Conservation (phyloP, 179 eudicot genomes). For the Silene vulgaris region DNA sequence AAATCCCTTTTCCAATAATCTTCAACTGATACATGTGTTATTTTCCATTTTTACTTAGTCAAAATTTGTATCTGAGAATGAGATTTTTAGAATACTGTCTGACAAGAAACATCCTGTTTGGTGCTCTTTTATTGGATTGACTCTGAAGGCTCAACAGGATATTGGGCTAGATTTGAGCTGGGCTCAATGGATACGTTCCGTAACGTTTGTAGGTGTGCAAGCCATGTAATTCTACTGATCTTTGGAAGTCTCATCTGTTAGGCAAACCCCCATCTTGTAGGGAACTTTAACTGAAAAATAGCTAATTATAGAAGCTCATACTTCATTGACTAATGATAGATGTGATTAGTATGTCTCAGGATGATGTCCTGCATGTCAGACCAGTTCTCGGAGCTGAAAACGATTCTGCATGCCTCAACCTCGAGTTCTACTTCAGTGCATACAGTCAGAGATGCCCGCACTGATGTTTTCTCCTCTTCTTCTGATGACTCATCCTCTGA, state of each 20-base stretch:
- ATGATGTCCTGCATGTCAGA: conserved; percentile 87
- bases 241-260: conserved; percentile 20
- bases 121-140: conserved; percentile 2
- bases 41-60: not conserved
- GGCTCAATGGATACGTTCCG: not conserved
- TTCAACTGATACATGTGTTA: conserved; percentile 2
- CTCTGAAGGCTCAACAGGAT: not conserved
- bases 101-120: conserved; percentile 7
- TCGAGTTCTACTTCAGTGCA: conserved; percentile 54
- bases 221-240: conserved; percentile 15
- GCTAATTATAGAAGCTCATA: conserved; percentile 25
- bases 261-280: conserved; percentile 16
- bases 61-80: not conserved
- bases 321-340: conserved; percentile 57
- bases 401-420: conserved; percentile 66
- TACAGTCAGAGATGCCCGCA: conserved; percentile 46
- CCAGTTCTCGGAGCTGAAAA: conserved; percentile 94
- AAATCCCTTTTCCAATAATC: not conserved
- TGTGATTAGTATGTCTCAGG: conserved; percentile 97
- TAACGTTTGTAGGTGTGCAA: conserved; percentile 11
- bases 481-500: conserved; percentile 78
- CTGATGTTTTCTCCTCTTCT: conserved; percentile 56
- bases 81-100: not conserved
- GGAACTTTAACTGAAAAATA: conserved; percentile 24
- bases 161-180: conserved; percentile 3